phyloP scores from a whole-genome alignment of 192 early-diverging fungal genomes.

The Dissophora ornata region DNA sequence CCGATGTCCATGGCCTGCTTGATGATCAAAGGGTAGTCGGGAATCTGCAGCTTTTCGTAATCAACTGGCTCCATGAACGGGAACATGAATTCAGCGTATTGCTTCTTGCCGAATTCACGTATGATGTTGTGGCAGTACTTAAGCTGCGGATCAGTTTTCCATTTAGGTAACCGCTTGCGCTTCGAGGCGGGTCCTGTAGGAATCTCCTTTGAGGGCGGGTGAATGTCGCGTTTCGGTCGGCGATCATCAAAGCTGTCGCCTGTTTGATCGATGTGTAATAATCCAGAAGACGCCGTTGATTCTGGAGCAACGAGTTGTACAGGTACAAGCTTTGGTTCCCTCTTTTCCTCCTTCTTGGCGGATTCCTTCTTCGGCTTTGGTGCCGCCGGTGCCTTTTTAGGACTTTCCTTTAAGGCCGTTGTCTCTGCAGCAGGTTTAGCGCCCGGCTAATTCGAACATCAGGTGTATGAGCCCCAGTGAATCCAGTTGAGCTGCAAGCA shows the following conservation, averaged over 20 bases:
- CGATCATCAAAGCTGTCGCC: constrained; percentile 55
- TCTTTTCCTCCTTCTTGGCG: constrained; percentile 38
- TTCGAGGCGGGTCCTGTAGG: constrained; percentile 21
- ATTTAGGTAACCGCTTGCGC: constrained; percentile 11
- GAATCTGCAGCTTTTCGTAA: constrained; percentile 82
- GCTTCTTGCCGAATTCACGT: constrained; percentile 74
- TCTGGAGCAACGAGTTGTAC: constrained; percentile 19
- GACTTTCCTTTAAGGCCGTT: constrained; percentile 9
- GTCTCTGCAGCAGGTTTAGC: constrained; percentile 7
- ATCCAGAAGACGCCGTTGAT: constrained; percentile 5
- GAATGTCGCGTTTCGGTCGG: constrained; percentile 74
- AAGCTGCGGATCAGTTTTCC: constrained; percentile 70
- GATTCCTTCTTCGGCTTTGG: constrained; percentile 37
- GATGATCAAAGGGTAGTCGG: constrained; percentile 86
- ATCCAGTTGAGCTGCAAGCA: no score
- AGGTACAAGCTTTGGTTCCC: constrained; percentile 29
- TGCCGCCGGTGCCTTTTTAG: constrained; percentile 18
- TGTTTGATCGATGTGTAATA: not conserved
- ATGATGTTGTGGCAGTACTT: constrained; percentile 71
- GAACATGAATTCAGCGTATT: constrained; percentile 74
- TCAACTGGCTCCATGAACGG: constrained; percentile 91
- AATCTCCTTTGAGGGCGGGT: constrained; percentile 64
- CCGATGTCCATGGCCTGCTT: constrained; percentile 85
- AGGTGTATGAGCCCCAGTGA: not conserved
- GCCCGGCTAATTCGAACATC: constrained; percentile 1